Conservation (phyloP, 768 basidiomycete species). For the Zangia roseola region DNA sequence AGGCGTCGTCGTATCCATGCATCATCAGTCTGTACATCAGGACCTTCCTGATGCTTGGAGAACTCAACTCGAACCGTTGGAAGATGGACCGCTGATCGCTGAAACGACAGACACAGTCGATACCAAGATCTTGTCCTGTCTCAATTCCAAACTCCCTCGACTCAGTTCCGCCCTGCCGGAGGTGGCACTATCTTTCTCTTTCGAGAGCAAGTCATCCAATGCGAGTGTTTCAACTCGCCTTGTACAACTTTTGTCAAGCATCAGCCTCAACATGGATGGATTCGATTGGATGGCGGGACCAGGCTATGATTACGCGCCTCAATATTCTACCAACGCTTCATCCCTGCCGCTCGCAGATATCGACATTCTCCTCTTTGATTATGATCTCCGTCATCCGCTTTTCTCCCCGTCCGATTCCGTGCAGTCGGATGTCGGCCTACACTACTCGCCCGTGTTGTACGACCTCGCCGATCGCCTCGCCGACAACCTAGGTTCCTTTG, state of each 20-base stretch:
- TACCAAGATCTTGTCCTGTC: slow-evolving; percentile 19
- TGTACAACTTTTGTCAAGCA: slow-evolving; percentile 15
- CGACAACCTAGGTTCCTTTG: slow-evolving; percentile 37
- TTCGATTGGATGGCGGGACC: slow-evolving; percentile 11
- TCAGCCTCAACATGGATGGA: not conserved
- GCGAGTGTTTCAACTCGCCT: slow-evolving; percentile 16
- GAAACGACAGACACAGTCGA: slow-evolving; percentile 4
- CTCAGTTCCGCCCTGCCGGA: slow-evolving; percentile 8
- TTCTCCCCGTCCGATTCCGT: slow-evolving; percentile 24
- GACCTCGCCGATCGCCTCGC: slow-evolving; percentile 40
- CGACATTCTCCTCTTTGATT: slow-evolving; percentile 52
- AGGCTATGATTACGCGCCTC: slow-evolving; percentile 12
- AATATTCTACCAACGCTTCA: slow-evolving; percentile 12
- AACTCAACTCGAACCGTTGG: not conserved
- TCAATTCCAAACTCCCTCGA: slow-evolving; percentile 16
- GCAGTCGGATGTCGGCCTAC: slow-evolving; percentile 21
- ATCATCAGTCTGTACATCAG: slow-evolving; percentile 14
- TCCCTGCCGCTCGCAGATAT: slow-evolving; percentile 25
- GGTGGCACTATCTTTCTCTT: slow-evolving; percentile 6
- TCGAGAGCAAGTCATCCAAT: slow-evolving; percentile 1
- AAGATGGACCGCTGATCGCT: slow-evolving; percentile 1
- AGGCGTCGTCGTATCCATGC: slow-evolving; percentile 39
- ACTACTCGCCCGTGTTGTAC: slow-evolving; percentile 45
- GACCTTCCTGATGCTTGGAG: not conserved
- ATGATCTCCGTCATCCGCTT: slow-evolving; percentile 49